These are phyloP conservation scores for Lachancea quebecensis DNA, from an alignment of 805 yeast species.

Conservation along the genomic window DNA sequence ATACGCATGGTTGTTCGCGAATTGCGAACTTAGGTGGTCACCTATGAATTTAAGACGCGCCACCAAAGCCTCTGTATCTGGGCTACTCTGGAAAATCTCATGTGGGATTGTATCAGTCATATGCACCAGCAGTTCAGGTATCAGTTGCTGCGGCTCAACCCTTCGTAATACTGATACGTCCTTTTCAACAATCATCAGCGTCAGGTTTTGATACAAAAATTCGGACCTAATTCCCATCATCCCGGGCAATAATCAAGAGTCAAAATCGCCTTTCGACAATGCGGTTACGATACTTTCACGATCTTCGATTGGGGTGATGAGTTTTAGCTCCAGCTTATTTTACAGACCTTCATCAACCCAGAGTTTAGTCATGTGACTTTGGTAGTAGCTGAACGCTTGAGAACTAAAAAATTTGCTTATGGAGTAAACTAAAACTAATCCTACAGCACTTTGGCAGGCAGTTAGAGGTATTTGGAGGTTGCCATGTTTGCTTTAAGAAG, in stretches of 20 bases:
- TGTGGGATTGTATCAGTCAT: conserved; percentile 23
- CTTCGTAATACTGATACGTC: conserved; percentile 11
- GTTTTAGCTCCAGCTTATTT: no score
- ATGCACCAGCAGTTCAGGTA: conserved; percentile 19
- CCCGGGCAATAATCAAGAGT: background rate
- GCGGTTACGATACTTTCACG: no score
- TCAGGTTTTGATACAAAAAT: conserved; percentile 13
- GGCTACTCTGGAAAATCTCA: conserved; percentile 14
- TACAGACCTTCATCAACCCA: background rate
- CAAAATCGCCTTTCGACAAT: no score
- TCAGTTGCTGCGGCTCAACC: conserved; percentile 12
- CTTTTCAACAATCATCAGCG: conserved; percentile 12
- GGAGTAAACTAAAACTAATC: background rate
- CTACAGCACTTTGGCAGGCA: no score
- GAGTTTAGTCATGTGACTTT: background rate
- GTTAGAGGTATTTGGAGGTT: no score
- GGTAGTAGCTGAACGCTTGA: background rate
- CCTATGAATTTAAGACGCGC: conserved; percentile 11
- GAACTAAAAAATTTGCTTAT: background rate
- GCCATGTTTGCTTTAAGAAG: conserved; percentile 4
- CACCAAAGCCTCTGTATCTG: conserved; percentile 4
- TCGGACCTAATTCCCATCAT: conserved; percentile 25
- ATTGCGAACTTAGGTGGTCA: conserved; percentile 13
- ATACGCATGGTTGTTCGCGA: conserved; percentile 12
- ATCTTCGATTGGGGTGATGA: no score